phyloP scores from a whole-genome alignment of 805 yeast species.

The Ogataea trehaloabstinens region DNA sequence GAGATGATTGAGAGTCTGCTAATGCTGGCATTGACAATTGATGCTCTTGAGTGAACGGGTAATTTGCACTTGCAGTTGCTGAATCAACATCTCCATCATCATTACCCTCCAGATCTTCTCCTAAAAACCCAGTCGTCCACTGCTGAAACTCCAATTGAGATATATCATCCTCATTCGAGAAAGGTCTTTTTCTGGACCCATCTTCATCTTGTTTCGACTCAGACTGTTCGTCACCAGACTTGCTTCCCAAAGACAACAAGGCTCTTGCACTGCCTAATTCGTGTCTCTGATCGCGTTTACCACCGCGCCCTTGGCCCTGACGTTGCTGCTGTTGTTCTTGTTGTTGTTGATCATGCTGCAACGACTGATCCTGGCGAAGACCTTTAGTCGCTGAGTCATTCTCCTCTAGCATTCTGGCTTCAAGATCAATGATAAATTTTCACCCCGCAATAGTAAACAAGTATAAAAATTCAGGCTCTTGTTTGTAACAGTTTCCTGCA shows the following conservation, averaged over 20 bases:
- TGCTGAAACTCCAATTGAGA: constrained; percentile 50
- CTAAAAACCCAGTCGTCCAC: constrained; percentile 51
- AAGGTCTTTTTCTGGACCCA: constrained; percentile 26
- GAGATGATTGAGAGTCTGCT: constrained; percentile 4
- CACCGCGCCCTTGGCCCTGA: background rate
- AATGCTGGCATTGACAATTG: constrained; percentile 16
- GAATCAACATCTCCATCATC: constrained; percentile 15
- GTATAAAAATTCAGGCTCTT: background rate
- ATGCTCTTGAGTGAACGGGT: constrained; percentile 12
- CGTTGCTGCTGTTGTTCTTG: background rate
- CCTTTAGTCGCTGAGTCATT: background rate
- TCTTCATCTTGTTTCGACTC: constrained; percentile 6
- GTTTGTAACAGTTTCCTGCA: background rate
- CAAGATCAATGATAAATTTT: background rate
- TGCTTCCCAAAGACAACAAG: constrained; percentile 23
- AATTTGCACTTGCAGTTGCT: constrained; percentile 10
- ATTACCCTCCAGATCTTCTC: constrained; percentile 37
- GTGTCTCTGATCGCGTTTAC: constrained; percentile 6
- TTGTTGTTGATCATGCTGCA: background rate
- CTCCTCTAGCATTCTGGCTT: constrained; percentile 1
- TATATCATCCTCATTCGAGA: constrained; percentile 41
- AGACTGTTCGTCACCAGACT: constrained; percentile 15
- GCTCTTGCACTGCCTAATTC: constrained; percentile 32
- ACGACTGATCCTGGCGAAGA: background rate
- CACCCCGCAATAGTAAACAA: background rate